Evolutionary conservation across 352 stramenopile genomes (phyloP).

Genomic region (Globisporangium cylindrosporum): DNA sequence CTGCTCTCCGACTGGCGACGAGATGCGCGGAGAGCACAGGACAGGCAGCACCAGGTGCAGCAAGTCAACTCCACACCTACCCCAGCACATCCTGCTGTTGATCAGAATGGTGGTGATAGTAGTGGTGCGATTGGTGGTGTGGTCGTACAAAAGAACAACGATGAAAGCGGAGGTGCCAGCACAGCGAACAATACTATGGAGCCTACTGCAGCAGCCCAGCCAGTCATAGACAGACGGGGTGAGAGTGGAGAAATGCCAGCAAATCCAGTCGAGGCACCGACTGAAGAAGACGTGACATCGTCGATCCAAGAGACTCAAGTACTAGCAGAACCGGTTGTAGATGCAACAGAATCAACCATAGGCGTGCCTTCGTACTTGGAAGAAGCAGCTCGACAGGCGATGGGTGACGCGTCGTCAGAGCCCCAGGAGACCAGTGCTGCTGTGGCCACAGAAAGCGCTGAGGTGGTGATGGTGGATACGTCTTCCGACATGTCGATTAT

Average conservation of each 20-base stretch:
- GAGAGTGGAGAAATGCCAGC: not conserved
- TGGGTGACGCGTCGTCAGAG: not conserved
- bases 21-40: conserved; percentile 31
- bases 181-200: not conserved
- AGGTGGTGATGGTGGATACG: not conserved
- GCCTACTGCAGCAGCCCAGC: not conserved
- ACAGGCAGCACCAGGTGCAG: conserved; percentile 15
- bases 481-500: not conserved
- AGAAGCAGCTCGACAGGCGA: not conserved
- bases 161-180: not conserved
- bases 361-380: not conserved
- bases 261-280: not conserved
- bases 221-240: not conserved
- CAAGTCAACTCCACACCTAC: not conserved
- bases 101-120: not conserved
- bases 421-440: not conserved
- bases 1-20: conserved; percentile 48
- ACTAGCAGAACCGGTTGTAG: not conserved
- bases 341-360: not conserved
- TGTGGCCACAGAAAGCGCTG: not conserved
- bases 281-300: not conserved
- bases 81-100: not conserved
- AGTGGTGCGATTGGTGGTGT: not conserved
- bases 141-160: not conserved
- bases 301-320: not conserved